A percentile compares a stretch with the other conserved stretches of the same genome.
Conservation (phyloP, 179 eudicot genomes). For the Actinidia arguta region DNA sequence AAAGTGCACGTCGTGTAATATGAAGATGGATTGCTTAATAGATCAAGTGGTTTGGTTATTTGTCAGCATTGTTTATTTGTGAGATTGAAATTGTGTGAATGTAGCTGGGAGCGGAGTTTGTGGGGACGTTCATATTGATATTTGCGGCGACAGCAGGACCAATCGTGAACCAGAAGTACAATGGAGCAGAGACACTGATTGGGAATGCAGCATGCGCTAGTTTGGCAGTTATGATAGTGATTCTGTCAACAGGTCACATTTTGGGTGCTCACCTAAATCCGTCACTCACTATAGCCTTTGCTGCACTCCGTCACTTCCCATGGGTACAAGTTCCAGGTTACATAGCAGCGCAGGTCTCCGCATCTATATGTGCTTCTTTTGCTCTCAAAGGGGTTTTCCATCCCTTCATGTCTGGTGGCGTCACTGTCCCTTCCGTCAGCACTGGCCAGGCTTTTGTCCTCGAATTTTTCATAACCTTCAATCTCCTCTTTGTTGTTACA, state of each 20-base stretch:
- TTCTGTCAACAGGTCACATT: constrained; percentile 60
- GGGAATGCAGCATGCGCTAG: constrained; percentile 61
- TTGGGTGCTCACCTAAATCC: constrained; percentile 66
- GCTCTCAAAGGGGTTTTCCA: constrained; percentile 58
- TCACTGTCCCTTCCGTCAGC: constrained; percentile 52
- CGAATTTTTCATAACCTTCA: constrained; percentile 56
- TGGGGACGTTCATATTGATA: constrained; percentile 61
- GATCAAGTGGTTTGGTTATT: too few species aligned
- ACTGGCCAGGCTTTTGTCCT: constrained; percentile 54
- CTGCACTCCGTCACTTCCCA: constrained; percentile 57
- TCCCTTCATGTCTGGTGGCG: constrained; percentile 59
- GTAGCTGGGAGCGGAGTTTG: constrained; percentile 65
- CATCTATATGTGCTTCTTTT: constrained; percentile 59
- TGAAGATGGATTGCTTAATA: too few species aligned
- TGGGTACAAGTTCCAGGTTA: constrained; percentile 64
- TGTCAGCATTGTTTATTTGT: background rate
- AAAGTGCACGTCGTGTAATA: too few species aligned
- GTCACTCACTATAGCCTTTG: constrained; percentile 59
- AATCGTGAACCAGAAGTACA: constrained; percentile 55
- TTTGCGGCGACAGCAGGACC: constrained; percentile 61
- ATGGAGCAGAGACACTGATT: constrained; percentile 42
- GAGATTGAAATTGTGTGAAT: background rate
- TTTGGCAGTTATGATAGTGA: constrained; percentile 56
- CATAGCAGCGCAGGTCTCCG: constrained; percentile 60
- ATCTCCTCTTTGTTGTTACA: constrained; percentile 59